phyloP scores from a whole-genome alignment of 1,284 basidiomycete species.

The Neotropicomus parvogracilis region DNA sequence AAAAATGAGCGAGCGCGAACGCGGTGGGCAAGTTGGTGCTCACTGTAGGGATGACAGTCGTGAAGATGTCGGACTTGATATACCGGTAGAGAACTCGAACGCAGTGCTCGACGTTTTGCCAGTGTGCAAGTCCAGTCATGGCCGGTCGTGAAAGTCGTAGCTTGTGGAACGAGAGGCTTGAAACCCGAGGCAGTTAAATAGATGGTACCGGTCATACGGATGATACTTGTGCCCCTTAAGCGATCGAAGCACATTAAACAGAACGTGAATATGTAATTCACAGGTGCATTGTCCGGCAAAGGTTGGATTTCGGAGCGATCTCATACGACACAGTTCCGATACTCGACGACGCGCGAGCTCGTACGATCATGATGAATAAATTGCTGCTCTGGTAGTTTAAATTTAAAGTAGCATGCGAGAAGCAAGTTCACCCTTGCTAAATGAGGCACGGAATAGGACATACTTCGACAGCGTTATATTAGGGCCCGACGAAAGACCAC shows the following conservation, averaged over 20 bases:
- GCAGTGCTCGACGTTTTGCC: conserved; percentile 10
- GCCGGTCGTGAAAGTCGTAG: conserved; percentile 24
- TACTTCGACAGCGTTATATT: background rate
- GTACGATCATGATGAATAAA: background rate
- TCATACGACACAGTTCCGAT: background rate
- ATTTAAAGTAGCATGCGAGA: background rate
- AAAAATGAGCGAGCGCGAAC: conserved; percentile 1
- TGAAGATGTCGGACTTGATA: conserved; percentile 40
- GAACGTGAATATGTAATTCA: conserved; percentile 12
- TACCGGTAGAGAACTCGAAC: conserved; percentile 32
- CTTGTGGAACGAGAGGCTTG: background rate
- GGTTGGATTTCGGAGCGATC: background rate
- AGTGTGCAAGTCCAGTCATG: conserved; percentile 20
- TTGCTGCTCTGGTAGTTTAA: too few relatives aligned
- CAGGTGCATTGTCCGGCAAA: conserved; percentile 6
- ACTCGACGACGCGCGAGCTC: conserved; percentile 10
- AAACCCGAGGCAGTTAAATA: conserved; percentile 23
- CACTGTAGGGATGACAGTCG: conserved; percentile 41
- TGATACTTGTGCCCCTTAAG: conserved; percentile 10
- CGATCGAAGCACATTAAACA: conserved; percentile 10
- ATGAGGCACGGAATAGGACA: background rate
- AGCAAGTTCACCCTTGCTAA: background rate
- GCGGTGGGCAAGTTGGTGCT: background rate
- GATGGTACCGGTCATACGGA: background rate
- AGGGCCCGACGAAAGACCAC: background rate